These are phyloP conservation scores for Candida arabinofermentans DNA, from an alignment of 805 yeast genomes.

Conservation along the genomic window DNA sequence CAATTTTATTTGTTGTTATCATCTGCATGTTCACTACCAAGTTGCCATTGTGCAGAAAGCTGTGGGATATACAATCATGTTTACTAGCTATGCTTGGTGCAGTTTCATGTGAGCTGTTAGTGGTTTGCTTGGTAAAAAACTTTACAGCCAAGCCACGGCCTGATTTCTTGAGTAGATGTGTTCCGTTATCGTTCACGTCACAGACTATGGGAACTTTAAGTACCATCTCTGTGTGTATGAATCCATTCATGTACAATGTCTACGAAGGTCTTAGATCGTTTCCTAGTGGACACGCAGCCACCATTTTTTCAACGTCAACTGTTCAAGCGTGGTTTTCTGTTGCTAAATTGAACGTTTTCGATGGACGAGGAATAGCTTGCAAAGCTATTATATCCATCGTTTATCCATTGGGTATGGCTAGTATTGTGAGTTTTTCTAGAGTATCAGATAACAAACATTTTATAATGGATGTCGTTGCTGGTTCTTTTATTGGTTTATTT, in stretches of 20 bases:
- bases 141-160: conserved; percentile 48
- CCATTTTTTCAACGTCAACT: conserved; percentile 45
- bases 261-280: conserved; percentile 54
- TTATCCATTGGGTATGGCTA: conserved; percentile 33
- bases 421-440: conserved; percentile 36
- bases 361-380: conserved; percentile 32
- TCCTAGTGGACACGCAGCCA: conserved; percentile 55
- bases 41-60: conserved; percentile 19
- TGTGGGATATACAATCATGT: conserved; percentile 41
- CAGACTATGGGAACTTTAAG: conserved; percentile 34
- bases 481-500: conserved; percentile 34
- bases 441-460: conserved; percentile 47
- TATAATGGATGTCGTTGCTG: conserved; percentile 36
- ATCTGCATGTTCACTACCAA: conserved; percentile 19
- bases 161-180: conserved; percentile 48
- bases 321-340: conserved; percentile 33
- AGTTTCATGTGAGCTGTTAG: conserved; percentile 33
- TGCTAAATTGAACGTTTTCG: conserved; percentile 34
- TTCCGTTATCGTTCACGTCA: conserved; percentile 33
- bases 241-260: conserved; percentile 31
- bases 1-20: conserved; percentile 28
- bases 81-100: conserved; percentile 35
- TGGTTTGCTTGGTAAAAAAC: conserved; percentile 45
- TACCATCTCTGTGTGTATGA: conserved; percentile 44
- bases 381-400: conserved; percentile 31